Base-by-base conservation (phyloP, 179 eudicot species). In the Pouteria campechiana region DNA sequence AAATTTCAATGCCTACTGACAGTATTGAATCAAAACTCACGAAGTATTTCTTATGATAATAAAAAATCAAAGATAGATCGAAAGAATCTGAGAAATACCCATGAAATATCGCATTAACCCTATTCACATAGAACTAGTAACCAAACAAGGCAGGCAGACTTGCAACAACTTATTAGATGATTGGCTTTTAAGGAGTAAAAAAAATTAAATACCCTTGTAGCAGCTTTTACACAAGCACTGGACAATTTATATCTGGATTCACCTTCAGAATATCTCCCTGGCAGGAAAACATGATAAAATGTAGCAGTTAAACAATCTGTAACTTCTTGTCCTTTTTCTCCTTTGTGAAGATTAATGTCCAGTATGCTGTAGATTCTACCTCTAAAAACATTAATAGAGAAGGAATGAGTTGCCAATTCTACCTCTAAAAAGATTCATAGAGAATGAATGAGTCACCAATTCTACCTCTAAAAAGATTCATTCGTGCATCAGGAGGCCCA, bases 191-290 rank as follows among this genome's bases (percentile, higher is more conserved):
- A n/a, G n/a, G n/a, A 20, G 15, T 16, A 1, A 3, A 39, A 11
- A 5, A 18, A 41, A 19, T 15, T 37, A 28, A 62, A 29, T 63
- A 89, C 97, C 67, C 58, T 52, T 3, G 77, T 59, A 32, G 95
- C 83, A 38, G 62, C 60, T 48, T 41, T 51, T 25, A 70, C 38
- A 44, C 37, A 52, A 52, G 57, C 43, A 30, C 44, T 75, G 56
- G 85, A 71, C 48, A 85, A 57, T 37, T 72, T 69, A 72, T 89
- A 89, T 63, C 97, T 85, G 27, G 89, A 89, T 60, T 89, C 93
- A 44, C 95, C 97, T 76, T 89, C 95, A 17, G 73, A 65, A 69
- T 85, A 85, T 55, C 85, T 73, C 39, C 95, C 96, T 87, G 75
- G 25, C 8, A 57, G 19, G 15, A 8, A 35, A 32, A 17, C 4